Evolutionary conservation across 1,139 yeast genomes (phyloP).

Genomic region (Saccharomyces hybrid): DNA sequence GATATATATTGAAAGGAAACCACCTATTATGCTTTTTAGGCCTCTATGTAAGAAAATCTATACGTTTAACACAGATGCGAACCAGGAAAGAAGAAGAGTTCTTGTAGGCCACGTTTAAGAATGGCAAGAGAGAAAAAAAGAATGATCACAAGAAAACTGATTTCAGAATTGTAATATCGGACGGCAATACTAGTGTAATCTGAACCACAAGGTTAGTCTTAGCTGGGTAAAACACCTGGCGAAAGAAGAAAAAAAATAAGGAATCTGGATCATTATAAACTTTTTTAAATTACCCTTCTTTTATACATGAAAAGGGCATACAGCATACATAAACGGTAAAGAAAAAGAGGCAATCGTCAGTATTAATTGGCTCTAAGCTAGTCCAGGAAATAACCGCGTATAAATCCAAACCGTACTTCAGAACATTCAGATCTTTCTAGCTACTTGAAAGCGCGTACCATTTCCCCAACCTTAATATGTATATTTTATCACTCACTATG

Average conservation of each 20-base stretch:
- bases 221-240: neutral
- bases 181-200: neutral
- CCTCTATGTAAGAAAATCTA: neutral
- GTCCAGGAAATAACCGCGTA: neutral
- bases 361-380: neutral
- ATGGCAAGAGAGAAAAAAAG: slow-evolving; percentile 1
- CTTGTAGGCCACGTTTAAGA: neutral
- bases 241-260: neutral
- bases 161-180: neutral
- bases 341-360: neutral
- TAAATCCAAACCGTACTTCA: neutral
- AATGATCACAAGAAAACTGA: neutral
- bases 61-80: neutral
- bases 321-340: neutral
- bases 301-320: neutral
- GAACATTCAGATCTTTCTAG: neutral
- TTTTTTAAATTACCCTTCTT: neutral
- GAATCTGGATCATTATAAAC: neutral
- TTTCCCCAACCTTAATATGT: neutral
- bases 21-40: neutral
- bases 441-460: neutral
- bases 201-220: slow-evolving; percentile 1
- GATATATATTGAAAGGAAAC: neutral
- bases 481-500: no score
- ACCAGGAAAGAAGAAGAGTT: neutral